Evolutionary conservation across 2,329 filamentous ascomycete species (phyloP).

Genomic region (Fusarium sororula): DNA sequence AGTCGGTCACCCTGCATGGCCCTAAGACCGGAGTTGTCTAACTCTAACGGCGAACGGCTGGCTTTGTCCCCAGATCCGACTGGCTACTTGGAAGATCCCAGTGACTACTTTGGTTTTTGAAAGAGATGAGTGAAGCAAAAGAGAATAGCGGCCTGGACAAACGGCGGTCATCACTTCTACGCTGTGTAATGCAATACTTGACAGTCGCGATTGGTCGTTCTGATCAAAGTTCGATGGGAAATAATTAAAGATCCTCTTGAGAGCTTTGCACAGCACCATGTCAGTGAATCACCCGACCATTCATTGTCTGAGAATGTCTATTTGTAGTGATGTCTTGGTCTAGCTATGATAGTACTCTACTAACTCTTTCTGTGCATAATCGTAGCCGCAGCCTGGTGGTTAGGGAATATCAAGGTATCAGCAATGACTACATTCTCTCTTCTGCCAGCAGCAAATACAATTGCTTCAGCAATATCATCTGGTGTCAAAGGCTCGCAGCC

Average conservation of each 20-base stretch:
- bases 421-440: slow-evolving; percentile 91
- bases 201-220: too few species aligned
- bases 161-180: neutral
- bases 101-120: neutral
- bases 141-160: neutral
- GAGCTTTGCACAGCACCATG: neutral
- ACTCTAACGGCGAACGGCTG: neutral
- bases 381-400: slow-evolving; percentile 69
- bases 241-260: fast-evolving
- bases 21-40: neutral
- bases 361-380: slow-evolving; percentile 44
- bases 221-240: too few species aligned
- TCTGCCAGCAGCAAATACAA: slow-evolving; percentile 85
- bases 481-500: slow-evolving; percentile 84
- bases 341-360: neutral
- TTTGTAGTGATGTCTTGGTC: neutral
- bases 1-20: neutral
- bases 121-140: neutral
- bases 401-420: slow-evolving; percentile 86
- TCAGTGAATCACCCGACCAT: fast-evolving
- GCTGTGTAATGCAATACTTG: neutral
- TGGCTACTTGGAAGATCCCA: neutral
- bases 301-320: neutral
- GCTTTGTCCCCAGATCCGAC: neutral
- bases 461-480: slow-evolving; percentile 88